Evolutionary conservation across 306 rosid species (phyloP).

Genomic region (Begonia masoniana): DNA sequence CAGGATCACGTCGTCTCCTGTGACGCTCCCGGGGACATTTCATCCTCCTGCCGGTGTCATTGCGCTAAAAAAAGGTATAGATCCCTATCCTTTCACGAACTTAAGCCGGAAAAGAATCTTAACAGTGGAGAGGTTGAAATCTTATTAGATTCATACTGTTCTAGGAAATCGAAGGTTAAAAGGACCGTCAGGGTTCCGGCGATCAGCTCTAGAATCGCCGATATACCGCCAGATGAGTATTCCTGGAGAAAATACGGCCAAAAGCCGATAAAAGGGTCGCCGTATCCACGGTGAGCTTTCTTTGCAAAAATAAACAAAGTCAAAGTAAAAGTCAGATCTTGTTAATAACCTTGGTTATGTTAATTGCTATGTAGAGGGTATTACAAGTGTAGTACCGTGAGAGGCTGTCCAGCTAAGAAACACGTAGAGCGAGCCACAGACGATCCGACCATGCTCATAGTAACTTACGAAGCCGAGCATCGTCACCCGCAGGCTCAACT

Average conservation of each 20-base stretch:
- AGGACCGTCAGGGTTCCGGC: conserved; percentile 53
- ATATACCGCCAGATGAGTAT: conserved; percentile 58
- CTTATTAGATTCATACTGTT: not conserved
- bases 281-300: conserved; percentile 44
- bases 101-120: too few relatives aligned
- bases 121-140: not conserved
- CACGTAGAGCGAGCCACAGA: conserved; percentile 89
- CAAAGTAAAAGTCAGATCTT: too few relatives aligned
- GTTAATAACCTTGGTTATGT: too few relatives aligned
- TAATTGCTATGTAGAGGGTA: conserved; percentile 45
- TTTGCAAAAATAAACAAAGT: too few relatives aligned
- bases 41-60: conserved; percentile 46
- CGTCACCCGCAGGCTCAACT: too few relatives aligned
- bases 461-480: conserved; percentile 88
- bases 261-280: conserved; percentile 80
- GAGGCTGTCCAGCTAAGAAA: conserved; percentile 98
- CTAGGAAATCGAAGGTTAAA: conserved; percentile 45
- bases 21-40: conserved; percentile 13
- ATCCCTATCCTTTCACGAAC: too few relatives aligned
- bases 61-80: conserved; percentile 68
- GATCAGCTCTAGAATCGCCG: conserved; percentile 51
- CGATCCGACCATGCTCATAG: conserved; percentile 82
- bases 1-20: conserved; percentile 23
- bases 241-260: conserved; percentile 85
- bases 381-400: conserved; percentile 94